phyloP scores from a whole-genome alignment of 345 rosid species.

The Mercurialis annua region DNA sequence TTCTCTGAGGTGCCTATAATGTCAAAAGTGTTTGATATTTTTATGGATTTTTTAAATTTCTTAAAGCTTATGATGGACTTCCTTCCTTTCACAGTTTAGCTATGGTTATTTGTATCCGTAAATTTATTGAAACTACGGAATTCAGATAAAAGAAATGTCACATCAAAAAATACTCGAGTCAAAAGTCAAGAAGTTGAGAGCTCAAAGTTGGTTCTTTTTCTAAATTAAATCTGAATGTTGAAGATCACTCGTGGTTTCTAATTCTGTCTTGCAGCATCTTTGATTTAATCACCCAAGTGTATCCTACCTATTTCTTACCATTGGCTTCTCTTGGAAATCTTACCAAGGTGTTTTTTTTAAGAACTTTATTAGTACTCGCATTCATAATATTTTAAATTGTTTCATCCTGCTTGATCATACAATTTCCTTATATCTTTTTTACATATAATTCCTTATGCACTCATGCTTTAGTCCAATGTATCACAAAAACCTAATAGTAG shows the following conservation, averaged over 20 bases:
- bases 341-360: slow-evolving; percentile 60
- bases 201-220: not conserved
- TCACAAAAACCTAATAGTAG: not conserved
- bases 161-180: too few relatives aligned
- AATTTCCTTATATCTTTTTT: not conserved
- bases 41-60: not conserved
- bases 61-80: not conserved
- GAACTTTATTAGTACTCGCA: not conserved
- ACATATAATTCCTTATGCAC: not conserved
- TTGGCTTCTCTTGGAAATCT: slow-evolving; percentile 95
- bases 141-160: too few relatives aligned
- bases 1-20: too few relatives aligned
- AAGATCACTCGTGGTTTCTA: slow-evolving; percentile 5
- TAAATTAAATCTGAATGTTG: not conserved
- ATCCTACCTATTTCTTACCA: slow-evolving; percentile 86
- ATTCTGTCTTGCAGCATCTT: slow-evolving; percentile 63
- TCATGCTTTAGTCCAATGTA: not conserved
- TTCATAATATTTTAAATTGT: not conserved
- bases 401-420: not conserved
- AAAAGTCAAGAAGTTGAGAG: not conserved
- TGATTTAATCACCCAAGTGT: slow-evolving; percentile 78
- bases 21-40: not conserved
- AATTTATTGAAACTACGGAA: too few relatives aligned
- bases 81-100: too few relatives aligned
- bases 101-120: not conserved